Evolutionary conservation across 331 rosid genomes (phyloP), one percentile per base, ranked within the genome.

Genomic region (Rhamnella rubrinervis): DNA sequence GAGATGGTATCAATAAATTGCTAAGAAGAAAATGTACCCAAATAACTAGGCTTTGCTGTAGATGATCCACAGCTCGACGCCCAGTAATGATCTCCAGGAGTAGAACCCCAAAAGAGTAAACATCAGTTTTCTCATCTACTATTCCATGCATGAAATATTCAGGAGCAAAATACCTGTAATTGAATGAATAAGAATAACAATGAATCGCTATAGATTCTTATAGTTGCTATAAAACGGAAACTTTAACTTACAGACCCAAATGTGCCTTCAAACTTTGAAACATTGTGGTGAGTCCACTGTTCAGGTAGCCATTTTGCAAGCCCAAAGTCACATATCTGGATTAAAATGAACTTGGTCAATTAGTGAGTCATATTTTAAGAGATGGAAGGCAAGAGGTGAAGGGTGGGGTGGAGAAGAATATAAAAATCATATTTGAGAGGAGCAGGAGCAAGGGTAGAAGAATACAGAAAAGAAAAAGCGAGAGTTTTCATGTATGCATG

Each of bases 251-350:
- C 81, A 39, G 63, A 92, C 98, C 96, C 96, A 25, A 87, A 84
- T 55, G 98, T 92, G 80, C 98, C 98, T 79, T 92, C 98, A 47
- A 84, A 89, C 77, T 84, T 89, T 49, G 88, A 66, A 39, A 83
- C 89, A 28, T 66, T 78, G 66, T 78, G 86, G 68, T 87, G 92
- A 72, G 88, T 80, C 76, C 87, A 83, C 16, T 85, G 84, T 47
- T 84, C 74, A 5, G 95, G 96, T 25, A 92, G 75, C 98, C 98
- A 92, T 76, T 84, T 92, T 39, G 98, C 91, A 57, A 92, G 92
- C 51, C 98, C 98, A 68, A 92, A 92, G 77, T 92, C 96, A 77
- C 96, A 92, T 78, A 92, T 92, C 96, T 92, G 78, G 63, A 73
- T 52, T 60, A 60, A 57, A 71, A 55, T 23, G 25, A 28, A 23